These are phyloP conservation scores for Ziziphus jujuba DNA, from an alignment of 306 rosid genomes.

Conservation along the genomic window DNA sequence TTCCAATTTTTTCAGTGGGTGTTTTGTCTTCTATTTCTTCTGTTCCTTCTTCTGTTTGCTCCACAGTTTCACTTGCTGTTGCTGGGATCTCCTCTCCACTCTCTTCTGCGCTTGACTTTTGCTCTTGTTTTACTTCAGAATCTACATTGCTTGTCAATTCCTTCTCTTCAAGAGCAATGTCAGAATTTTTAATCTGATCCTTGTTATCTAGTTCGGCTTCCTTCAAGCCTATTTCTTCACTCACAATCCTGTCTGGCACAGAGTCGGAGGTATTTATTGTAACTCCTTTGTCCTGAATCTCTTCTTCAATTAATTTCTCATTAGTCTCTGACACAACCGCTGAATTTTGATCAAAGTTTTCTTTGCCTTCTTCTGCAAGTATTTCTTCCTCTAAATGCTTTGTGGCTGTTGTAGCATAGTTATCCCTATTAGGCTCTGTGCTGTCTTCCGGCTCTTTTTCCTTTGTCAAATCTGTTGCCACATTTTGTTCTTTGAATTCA, in stretches of 20 bases:
- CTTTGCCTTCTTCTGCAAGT: slow-evolving; percentile 1
- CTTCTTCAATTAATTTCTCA: no score
- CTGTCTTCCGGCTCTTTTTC: slow-evolving; percentile 18
- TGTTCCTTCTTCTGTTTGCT: no score
- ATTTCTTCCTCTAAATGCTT: slow-evolving; percentile 8
- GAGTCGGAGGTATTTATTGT: background rate
- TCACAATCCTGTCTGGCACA: slow-evolving; percentile 5
- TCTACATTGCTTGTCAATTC: background rate
- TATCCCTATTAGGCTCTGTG: slow-evolving; percentile 12
- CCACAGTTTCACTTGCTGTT: background rate
- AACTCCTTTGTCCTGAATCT: background rate
- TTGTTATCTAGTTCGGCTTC: slow-evolving; percentile 21
- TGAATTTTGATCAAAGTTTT: no score
- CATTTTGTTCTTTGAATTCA: slow-evolving; percentile 23
- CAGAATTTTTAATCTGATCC: slow-evolving; percentile 3
- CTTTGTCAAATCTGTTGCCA: slow-evolving; percentile 10
- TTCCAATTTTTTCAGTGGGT: background rate
- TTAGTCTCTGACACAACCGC: no score
- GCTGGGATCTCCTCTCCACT: slow-evolving; percentile 11
- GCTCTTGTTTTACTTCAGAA: background rate
- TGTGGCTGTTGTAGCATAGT: slow-evolving; percentile 3
- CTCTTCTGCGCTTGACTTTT: slow-evolving; percentile 6
- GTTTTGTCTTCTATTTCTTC: slow-evolving; percentile 23
- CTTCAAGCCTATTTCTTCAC: slow-evolving; percentile 24
- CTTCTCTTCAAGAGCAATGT: slow-evolving; percentile 15